Evolutionary conservation across 805 yeast species (phyloP).

Genomic region (Wickerhamiella hasegawae): DNA sequence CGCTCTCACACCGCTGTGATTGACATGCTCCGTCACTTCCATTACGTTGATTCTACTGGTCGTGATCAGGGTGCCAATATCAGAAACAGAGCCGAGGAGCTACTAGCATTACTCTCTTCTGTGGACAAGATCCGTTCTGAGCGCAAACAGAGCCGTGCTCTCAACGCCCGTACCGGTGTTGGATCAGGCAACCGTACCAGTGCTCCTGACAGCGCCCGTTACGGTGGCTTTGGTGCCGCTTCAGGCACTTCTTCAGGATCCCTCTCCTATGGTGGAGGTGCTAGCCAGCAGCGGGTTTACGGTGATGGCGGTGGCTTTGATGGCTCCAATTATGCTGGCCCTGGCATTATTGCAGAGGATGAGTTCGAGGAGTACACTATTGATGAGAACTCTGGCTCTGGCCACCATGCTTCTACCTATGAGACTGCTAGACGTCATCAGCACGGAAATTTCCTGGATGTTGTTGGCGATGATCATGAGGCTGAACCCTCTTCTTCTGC

Average conservation of each 20-base stretch:
- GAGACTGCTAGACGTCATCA: too few species aligned
- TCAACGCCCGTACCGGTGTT: slow-evolving; percentile 49
- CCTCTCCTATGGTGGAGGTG: slow-evolving; percentile 22
- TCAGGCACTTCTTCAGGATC: slow-evolving; percentile 18
- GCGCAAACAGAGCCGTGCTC: slow-evolving; percentile 78
- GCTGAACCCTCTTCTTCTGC: neutral
- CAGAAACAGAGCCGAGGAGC: slow-evolving; percentile 72
- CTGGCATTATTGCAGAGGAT: slow-evolving; percentile 6
- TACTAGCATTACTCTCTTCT: slow-evolving; percentile 56
- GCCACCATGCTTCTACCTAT: too few species aligned
- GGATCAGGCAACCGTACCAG: slow-evolving; percentile 32
- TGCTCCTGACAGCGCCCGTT: slow-evolving; percentile 18
- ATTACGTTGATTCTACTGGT: slow-evolving; percentile 84
- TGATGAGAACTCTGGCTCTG: slow-evolving; percentile 7
- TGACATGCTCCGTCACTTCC: slow-evolving; percentile 82
- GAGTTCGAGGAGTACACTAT: slow-evolving; percentile 18
- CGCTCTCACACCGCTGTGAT: slow-evolving; percentile 67
- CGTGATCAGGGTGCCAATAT: slow-evolving; percentile 94
- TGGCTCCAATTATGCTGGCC: slow-evolving; percentile 21
- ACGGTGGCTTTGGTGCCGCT: slow-evolving; percentile 14
- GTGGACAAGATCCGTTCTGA: slow-evolving; percentile 65
- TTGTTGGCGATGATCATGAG: neutral
- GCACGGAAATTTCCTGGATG: too few species aligned
- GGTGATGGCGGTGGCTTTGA: slow-evolving; percentile 28
- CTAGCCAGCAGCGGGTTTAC: slow-evolving; percentile 23